Base-by-base conservation (phyloP, 495 filamentous ascomycete genomes). In the Penicillium atrosanguineum region DNA sequence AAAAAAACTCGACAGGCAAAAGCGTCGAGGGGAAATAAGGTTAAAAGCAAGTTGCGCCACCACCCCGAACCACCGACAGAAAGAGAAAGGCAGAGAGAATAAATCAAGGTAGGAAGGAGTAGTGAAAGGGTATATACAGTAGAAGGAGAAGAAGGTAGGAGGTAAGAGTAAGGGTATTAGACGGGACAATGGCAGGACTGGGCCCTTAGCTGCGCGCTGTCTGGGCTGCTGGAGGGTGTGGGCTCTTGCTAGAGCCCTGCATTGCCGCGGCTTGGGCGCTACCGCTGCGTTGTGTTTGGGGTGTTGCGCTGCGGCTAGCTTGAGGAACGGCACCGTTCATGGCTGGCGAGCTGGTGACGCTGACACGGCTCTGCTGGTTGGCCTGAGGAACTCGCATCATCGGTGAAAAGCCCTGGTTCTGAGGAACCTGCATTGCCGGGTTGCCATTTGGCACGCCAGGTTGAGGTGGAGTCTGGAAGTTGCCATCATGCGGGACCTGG, bases 381-480 rank as follows among this genome's bases (percentile, higher is more conserved):
- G 64, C 54, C 56, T 91, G 87, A 52, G 88, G 86, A 25, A 83
- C 83, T 43, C 88, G 79, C 62, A 90, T 82, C 60, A 88, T 83
- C 39, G 86, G 85, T 18, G 87, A 87, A 62, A 87, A 91, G 20
- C 87, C 80, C 52, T 89, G 86, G 7, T 85, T 64, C 48, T 73
- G 85, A 44, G 72, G 70, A 8, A 68, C 68, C 46, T 74, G 74
- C 63, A 77, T 71, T 15, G 67, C 74, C 7, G 68, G 52, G 36
- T 69, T 61, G 37, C 70, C 68, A 52, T 70, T 70, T 19, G 62
- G 26, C 57, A 72, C 55, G 42, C 59, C 56, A 25, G 64, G 31
- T 48, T 71, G 69, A 46, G 58, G 55, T 42, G 70, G 63, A 19
- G 65, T 52, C 36, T 73, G 72, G 55, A 74, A 75, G 46, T 64